Evolutionary conservation across 2,329 filamentous ascomycete genomes (phyloP), one percentile per base, ranked within the genome.

Genomic region (Capronia epimyces): DNA sequence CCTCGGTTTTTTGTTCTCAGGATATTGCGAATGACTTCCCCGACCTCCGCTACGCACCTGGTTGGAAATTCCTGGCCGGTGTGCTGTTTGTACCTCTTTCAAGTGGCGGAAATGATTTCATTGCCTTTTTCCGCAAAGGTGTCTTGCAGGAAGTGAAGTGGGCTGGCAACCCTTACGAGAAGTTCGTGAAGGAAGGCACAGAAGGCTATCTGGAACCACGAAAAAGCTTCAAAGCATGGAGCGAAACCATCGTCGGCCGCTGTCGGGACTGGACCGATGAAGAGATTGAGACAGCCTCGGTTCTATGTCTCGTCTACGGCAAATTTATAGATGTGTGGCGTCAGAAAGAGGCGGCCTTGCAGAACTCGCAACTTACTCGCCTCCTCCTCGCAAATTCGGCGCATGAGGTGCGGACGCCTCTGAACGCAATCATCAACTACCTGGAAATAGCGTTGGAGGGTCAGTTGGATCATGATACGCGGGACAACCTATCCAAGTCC

Each of bases 351-450:
- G 84, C 83, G 1, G 87, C 87, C 0, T 65, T 95, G 52, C 85
- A 94, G 61, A 91, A 75, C 64, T 94, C 86, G 59, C 85, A 90
- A 53, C 73, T 95, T 1, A 95, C 88, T 0, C 77, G 81, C 41
- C 69, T 95, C 3, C 69, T 95, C 1, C 74, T 95, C 18, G 87
- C 89, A 3, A 95, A 95, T 58, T 94, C 89, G 0, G 89, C 89
- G 0, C 90, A 95, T 58, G 89, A 95, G 71, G 88, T 95, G 7
- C 83, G 90, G 43, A 95, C 89, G 0, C 89, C 89, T 0, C 71
- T 95, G 1, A 95, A 95, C 63, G 89, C 89, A 13, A 95, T 95
- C 62, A 94, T 95, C 68, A 95, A 95, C 61, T 95, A 94, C 60
- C 77, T 95, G 1, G 89, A 95, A 61, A 95, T 95, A 57, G 89